Conservation (phyloP, 1,284 basidiomycete genomes). For the Waitea zeae region DNA sequence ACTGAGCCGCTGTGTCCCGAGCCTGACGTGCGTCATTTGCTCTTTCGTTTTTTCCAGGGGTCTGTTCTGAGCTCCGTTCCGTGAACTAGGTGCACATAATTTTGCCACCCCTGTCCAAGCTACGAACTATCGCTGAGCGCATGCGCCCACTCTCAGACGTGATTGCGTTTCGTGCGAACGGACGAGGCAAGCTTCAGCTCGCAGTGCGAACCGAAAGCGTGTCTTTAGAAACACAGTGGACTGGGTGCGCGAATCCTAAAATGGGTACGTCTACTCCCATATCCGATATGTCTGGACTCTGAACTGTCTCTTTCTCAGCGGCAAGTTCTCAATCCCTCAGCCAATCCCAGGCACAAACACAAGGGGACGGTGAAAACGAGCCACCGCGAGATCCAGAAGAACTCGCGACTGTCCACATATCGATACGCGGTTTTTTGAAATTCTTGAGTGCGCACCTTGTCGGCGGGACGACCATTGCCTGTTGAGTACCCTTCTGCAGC, state of each 20-base stretch:
- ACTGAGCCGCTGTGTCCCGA: slow-evolving; percentile 77
- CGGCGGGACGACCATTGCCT: slow-evolving; percentile 77
- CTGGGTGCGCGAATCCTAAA: slow-evolving; percentile 50
- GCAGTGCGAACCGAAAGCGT: slow-evolving; percentile 54
- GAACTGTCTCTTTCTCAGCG: neutral
- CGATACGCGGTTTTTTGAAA: slow-evolving; percentile 63
- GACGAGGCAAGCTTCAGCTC: slow-evolving; percentile 43
- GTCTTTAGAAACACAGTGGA: slow-evolving; percentile 70
- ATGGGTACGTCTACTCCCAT: slow-evolving; percentile 26
- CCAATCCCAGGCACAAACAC: slow-evolving; percentile 7
- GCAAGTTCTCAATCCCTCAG: neutral
- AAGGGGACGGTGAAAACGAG: slow-evolving; percentile 13
- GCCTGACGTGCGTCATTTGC: slow-evolving; percentile 50
- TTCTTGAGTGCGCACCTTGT: slow-evolving; percentile 74
- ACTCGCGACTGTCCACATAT: slow-evolving; percentile 51
- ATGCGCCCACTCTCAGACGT: slow-evolving; percentile 61
- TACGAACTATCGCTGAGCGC: slow-evolving; percentile 66
- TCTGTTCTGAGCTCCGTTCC: slow-evolving; percentile 1
- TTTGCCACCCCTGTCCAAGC: slow-evolving; percentile 59
- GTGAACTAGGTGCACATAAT: slow-evolving; percentile 58
- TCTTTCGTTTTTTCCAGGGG: slow-evolving; percentile 6
- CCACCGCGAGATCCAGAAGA: slow-evolving; percentile 22
- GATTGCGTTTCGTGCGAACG: slow-evolving; percentile 56
- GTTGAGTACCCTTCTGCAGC: slow-evolving; percentile 22
- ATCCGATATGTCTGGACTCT: too few species aligned